Evolutionary conservation across 495 filamentous ascomycete species (phyloP), one percentile per base, ranked within the genome.

Genomic region (Penicillium bovifimosum): DNA sequence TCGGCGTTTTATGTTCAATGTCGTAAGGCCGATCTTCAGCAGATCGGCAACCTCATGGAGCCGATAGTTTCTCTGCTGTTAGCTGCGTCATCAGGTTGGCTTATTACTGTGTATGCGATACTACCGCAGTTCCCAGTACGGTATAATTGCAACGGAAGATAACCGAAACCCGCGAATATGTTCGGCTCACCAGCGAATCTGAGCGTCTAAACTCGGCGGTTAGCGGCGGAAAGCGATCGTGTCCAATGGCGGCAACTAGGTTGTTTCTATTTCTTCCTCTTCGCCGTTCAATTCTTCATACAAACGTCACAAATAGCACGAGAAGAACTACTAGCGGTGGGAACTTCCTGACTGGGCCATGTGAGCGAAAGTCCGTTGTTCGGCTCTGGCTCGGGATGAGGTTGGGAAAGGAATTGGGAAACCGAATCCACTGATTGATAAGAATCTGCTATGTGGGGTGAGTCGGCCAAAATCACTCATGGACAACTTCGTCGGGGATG

Each of bases 391-490:
- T 48, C 50, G 54, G 53, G 13, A 34, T 50, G 36, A 17, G 24
- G 54, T 47, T 53, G 29, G 27, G 28, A 31, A 40, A 9, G 36
- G n/a, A 16, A 52, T 47, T 53, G 29, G 27, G 28, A 31, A 40
- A 9, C 31, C n/a, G 17, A 16, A 53, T 20, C 55, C 52, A 63
- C 60, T 65, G 63, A 63, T 65, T 65, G 63, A 65, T 65, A 65
- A 65, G 57, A 56, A 51, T 38, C 45, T 50, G 34, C 31, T 41
- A 5, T 55, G 47, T 35, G 42, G 54, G 35, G 42, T 24, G 31
- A 11, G 8, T 33, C n/a, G 24, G 50, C 56, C 34, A 57, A 57
- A 44, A 49, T 36, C n/a, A 39, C 47, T 13, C 13, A 45, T 17
- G 20, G 20, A 24, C 20, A 27, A 27, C 17, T n/a, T 41, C 17